Percentiles rank a stretch among this genome's conserved stretches.
Conservation (phyloP, 208 protist genomes). For the Leishmania martiniquensis region DNA sequence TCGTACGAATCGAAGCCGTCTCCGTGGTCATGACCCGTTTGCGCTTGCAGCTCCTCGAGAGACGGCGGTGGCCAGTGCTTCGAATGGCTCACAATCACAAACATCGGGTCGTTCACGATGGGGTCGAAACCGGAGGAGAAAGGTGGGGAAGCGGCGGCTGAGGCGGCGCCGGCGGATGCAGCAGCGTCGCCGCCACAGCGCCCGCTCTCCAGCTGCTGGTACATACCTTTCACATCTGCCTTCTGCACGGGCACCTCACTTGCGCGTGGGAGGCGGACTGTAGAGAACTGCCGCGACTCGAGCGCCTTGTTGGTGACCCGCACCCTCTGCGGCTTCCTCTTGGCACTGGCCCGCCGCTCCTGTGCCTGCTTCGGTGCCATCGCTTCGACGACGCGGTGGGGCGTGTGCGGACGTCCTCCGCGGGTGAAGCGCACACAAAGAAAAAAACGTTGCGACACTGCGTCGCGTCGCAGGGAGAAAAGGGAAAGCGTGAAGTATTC, state of each 20-base stretch:
- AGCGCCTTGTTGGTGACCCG: conserved; percentile 79
- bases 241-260: conserved; percentile 50
- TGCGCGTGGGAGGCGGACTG: conserved; percentile 59
- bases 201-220: conserved; percentile 12
- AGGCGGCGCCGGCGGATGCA: neutral
- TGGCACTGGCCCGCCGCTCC: conserved; percentile 17
- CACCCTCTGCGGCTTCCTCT: conserved; percentile 66
- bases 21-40: conserved; percentile 39
- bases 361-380: conserved; percentile 28
- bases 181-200: neutral
- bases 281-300: conserved; percentile 80
- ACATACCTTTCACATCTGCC: conserved; percentile 64
- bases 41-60: conserved; percentile 61
- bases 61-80: conserved; percentile 76
- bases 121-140: conserved; percentile 60
- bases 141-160: neutral
- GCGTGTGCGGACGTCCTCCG: conserved; percentile 5
- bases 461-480: too few species aligned
- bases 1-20: conserved; percentile 89
- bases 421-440: neutral
- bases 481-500: neutral
- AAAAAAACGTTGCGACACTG: too few species aligned
- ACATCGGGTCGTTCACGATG: conserved; percentile 79
- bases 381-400: neutral
- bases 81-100: conserved; percentile 60